These are phyloP conservation scores for Apocynum venetum DNA, from an alignment of 257 asterid species.

Conservation along the genomic window DNA sequence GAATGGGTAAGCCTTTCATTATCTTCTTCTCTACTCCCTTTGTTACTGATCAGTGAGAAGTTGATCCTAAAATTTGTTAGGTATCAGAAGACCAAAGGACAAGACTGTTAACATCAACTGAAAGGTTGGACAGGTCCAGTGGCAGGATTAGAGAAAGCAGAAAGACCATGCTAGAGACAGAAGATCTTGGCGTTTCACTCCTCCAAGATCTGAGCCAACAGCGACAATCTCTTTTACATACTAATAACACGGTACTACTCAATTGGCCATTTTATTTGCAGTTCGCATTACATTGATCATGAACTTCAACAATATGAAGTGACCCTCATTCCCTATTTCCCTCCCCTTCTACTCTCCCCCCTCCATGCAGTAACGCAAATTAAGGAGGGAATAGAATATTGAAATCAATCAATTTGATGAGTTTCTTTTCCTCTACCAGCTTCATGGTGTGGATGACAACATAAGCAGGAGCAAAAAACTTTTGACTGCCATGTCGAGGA, in stretches of 20 bases:
- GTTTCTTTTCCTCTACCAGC: conserved; percentile 28
- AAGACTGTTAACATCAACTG: conserved; percentile 57
- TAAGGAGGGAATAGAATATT: neutral
- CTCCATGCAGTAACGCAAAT: neutral
- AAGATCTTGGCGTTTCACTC: conserved; percentile 88
- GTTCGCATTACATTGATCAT: neutral
- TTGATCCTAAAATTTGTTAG: conserved; percentile 30
- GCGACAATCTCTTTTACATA: conserved; percentile 67
- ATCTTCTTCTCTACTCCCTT: neutral
- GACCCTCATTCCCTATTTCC: neutral
- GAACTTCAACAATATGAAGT: neutral
- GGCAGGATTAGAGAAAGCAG: conserved; percentile 70
- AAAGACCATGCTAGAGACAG: conserved; percentile 82
- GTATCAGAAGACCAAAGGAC: conserved; percentile 72
- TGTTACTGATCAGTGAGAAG: conserved; percentile 5
- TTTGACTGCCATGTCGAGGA: conserved; percentile 51
- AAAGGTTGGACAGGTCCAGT: conserved; percentile 53
- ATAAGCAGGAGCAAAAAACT: conserved; percentile 57
- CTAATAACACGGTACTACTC: conserved; percentile 57
- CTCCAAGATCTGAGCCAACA: conserved; percentile 82
- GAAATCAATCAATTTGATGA: conserved; percentile 10
- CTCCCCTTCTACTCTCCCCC: neutral
- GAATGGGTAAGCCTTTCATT: neutral
- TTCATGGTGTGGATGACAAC: conserved; percentile 72
- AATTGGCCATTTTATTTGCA: neutral